Base-by-base conservation (phyloP, 495 filamentous ascomycete genomes). In the Pyrenula massariospora region DNA sequence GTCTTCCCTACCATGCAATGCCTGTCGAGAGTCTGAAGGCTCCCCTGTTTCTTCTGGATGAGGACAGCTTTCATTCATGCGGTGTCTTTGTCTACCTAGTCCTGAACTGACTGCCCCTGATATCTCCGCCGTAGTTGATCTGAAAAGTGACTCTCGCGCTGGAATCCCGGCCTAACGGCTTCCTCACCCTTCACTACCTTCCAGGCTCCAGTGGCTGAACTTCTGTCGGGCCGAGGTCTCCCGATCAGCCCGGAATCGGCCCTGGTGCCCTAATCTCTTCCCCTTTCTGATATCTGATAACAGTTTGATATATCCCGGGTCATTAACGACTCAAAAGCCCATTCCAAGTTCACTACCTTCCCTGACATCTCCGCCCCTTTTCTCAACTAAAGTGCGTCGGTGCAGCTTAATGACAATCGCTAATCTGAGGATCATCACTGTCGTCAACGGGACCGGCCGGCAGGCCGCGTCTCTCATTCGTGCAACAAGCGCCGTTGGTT, bases 391-490 rank as follows among this genome's bases (percentile, higher is more conserved):
- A 5, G 22, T 24, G 5, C 8, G 19, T 21, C 8, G n/a, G n/a
- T 50, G 23, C 2, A 52, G 57, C 64, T 67, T 65, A 60, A 76
- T 76, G 72, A 71, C 70, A 73, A 70, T 52, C 23, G 59, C 67
- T 68, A 57, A 42, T 42, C 69, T 78, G 63, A 88, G 91, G 73
- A 91, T 84, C 52, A 89, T 96, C 62, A 91, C 89, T 62, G 85
- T 93, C 64, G 90, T 96, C 67, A 97, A 97, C 70, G 84, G 86
- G 68, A 88, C 86, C 60, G 92, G 92, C 58, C 85, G 92, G 59
- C 92, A 97, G 77, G 89, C 91, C 25, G 92, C 92, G 49, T 95
- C 90, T 42, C 80, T 97, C 65, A 89, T 95, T 55, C 85, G 92
- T 51, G 91, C 94, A 62, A 92, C 91, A 21, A 86, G 87, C 10